Evolutionary conservation across 805 yeast genomes (phyloP).

Genomic region (Candida nemodendra): DNA sequence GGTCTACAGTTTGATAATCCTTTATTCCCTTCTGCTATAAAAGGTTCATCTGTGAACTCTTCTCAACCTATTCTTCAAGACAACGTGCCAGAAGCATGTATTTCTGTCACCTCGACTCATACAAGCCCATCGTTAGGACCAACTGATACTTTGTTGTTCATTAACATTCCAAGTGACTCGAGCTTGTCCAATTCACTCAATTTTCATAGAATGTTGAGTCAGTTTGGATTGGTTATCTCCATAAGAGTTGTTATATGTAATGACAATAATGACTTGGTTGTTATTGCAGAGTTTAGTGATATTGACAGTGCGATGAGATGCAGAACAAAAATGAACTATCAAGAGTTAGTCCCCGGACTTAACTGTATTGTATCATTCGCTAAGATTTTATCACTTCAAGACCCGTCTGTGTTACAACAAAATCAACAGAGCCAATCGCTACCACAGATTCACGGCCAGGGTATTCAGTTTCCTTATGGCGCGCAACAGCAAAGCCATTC

Average conservation of each 20-base stretch:
- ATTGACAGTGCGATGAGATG: slow-evolving; percentile 79
- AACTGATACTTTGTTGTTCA: slow-evolving; percentile 71
- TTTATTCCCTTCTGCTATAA: slow-evolving; percentile 3
- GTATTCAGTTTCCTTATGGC: slow-evolving; percentile 1
- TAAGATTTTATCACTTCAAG: slow-evolving; percentile 44
- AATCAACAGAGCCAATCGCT: background rate
- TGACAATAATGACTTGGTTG: slow-evolving; percentile 36
- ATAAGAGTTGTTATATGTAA: slow-evolving; percentile 55
- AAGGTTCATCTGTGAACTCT: slow-evolving; percentile 11
- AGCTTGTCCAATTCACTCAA: slow-evolving; percentile 50
- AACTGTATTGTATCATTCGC: slow-evolving; percentile 84
- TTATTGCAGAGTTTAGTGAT: slow-evolving; percentile 69
- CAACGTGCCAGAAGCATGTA: slow-evolving; percentile 56
- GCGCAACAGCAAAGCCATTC: background rate
- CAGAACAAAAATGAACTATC: slow-evolving; percentile 73
- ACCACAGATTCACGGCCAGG: background rate
- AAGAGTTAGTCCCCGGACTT: slow-evolving; percentile 77
- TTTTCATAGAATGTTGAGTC: slow-evolving; percentile 48
- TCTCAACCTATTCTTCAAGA: slow-evolving; percentile 43
- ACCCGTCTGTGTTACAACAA: slow-evolving; percentile 6
- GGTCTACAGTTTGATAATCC: slow-evolving; percentile 9
- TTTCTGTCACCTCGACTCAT: slow-evolving; percentile 67
- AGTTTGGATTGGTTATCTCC: slow-evolving; percentile 60
- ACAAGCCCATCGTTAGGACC: slow-evolving; percentile 73
- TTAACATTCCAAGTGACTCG: slow-evolving; percentile 64